phyloP scores from a whole-genome alignment of 2,329 filamentous ascomycete species.

The Hortaea werneckii region DNA sequence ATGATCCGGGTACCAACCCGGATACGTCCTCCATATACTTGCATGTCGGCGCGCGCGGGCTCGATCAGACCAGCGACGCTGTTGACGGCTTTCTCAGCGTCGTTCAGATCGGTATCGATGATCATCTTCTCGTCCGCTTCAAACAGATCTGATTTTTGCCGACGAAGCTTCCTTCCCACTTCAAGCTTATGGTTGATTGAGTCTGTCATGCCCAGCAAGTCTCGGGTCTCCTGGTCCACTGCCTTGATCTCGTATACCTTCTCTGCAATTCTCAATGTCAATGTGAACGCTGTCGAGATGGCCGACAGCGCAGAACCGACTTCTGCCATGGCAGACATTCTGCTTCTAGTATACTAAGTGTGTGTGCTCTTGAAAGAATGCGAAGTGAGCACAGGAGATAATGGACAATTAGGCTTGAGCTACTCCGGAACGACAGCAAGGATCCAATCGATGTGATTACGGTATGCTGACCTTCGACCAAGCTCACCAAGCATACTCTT shows the following conservation, averaged over 20 bases:
- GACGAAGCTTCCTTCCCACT: slow-evolving; percentile 4
- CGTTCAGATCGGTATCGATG: slow-evolving; percentile 5
- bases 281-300: neutral
- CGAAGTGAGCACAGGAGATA: neutral
- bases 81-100: slow-evolving; percentile 7
- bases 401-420: neutral
- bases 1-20: slow-evolving; percentile 4
- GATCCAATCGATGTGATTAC: neutral
- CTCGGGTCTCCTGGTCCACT: slow-evolving; percentile 7
- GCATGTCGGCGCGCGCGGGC: slow-evolving; percentile 6
- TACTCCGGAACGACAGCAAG: neutral
- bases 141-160: slow-evolving; percentile 6
- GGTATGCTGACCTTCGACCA: neutral
- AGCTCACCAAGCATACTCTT: neutral
- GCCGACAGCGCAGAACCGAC: neutral
- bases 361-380: neutral
- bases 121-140: slow-evolving; percentile 4
- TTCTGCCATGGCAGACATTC: neutral
- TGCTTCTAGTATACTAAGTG: neutral
- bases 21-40: slow-evolving; percentile 5
- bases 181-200: slow-evolving; percentile 7
- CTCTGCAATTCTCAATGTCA: slow-evolving; percentile 1
- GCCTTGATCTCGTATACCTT: slow-evolving; percentile 9
- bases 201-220: slow-evolving; percentile 8
- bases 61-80: slow-evolving; percentile 9